A percentile compares a stretch with the other conserved stretches of the same genome.
Evolutionary conservation across 1,139 yeast genomes (phyloP).

Genomic region (Zhuliangozyma parablackwelliae): DNA sequence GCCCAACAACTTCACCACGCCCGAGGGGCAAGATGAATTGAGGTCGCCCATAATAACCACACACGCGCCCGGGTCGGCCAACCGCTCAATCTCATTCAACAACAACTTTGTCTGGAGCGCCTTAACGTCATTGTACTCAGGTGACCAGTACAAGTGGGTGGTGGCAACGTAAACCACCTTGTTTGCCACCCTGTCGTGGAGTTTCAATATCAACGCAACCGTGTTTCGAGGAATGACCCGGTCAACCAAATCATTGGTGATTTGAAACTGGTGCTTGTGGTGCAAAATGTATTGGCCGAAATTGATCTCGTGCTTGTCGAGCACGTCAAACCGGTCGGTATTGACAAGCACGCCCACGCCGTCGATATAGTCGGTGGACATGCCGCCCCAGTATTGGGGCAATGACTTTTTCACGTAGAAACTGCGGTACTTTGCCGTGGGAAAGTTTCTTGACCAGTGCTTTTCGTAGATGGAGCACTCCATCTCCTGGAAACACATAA

Average conservation of each 20-base stretch:
- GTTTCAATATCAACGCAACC: slow-evolving; percentile 46
- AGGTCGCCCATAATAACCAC: slow-evolving; percentile 48
- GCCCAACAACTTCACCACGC: slow-evolving; percentile 42
- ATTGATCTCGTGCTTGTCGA: slow-evolving; percentile 39
- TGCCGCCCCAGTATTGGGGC: slow-evolving; percentile 47
- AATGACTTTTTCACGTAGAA: slow-evolving; percentile 44
- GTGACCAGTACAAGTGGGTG: slow-evolving; percentile 59
- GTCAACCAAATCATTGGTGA: slow-evolving; percentile 30
- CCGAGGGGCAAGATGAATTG: slow-evolving; percentile 47
- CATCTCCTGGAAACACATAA: slow-evolving; percentile 61
- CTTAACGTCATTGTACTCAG: slow-evolving; percentile 49
- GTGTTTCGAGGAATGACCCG: slow-evolving; percentile 50
- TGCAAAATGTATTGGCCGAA: slow-evolving; percentile 32
- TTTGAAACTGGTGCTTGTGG: slow-evolving; percentile 25
- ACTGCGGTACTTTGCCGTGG: slow-evolving; percentile 35
- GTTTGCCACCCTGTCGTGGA: slow-evolving; percentile 37
- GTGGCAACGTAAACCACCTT: slow-evolving; percentile 44
- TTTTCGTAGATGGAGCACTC: slow-evolving; percentile 42
- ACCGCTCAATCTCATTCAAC: slow-evolving; percentile 24
- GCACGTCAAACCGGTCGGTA: slow-evolving; percentile 37
- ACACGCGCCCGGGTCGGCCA: slow-evolving; percentile 10
- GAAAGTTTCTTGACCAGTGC: slow-evolving; percentile 35
- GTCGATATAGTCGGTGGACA: slow-evolving; percentile 43
- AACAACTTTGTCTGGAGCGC: slow-evolving; percentile 50
- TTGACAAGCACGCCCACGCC: slow-evolving; percentile 56